Evolutionary conservation across 306 rosid species (phyloP).

Genomic region (Quercus wislizeni): DNA sequence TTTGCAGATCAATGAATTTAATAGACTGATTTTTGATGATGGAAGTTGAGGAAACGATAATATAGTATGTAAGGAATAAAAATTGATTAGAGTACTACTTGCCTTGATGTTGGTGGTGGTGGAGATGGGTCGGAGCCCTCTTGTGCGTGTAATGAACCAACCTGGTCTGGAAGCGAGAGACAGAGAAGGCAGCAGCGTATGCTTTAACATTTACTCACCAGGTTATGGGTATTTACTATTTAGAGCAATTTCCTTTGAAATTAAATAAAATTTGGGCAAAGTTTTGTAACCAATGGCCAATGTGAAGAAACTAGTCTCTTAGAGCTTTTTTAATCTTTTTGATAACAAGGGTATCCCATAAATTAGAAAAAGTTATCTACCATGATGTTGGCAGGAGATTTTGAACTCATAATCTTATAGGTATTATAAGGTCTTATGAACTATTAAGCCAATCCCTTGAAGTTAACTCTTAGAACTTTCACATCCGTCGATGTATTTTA

Average conservation of each 20-base stretch:
- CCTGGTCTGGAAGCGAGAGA: slow-evolving; percentile 16
- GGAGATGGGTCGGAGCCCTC: slow-evolving; percentile 20
- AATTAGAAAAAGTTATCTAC: too few species aligned
- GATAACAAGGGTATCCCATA: too few species aligned
- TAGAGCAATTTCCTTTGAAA: neutral
- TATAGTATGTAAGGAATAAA: neutral
- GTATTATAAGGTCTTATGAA: accelerated
- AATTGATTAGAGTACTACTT: neutral
- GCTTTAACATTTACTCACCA: slow-evolving; percentile 30
- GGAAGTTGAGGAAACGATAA: neutral
- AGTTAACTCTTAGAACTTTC: too few species aligned
- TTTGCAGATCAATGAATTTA: neutral
- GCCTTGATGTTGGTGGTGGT: slow-evolving; percentile 34
- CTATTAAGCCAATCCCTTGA: accelerated
- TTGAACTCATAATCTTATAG: too few species aligned
- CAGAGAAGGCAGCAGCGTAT: slow-evolving; percentile 5
- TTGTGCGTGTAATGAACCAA: slow-evolving; percentile 18
- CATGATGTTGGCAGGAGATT: too few species aligned
- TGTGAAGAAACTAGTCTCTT: too few species aligned
- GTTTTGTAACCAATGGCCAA: too few species aligned
- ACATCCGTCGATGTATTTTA: too few species aligned
- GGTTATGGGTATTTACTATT: neutral
- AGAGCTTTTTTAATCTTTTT: too few species aligned
- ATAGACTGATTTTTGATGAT: neutral
- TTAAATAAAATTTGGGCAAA: neutral